These are phyloP conservation scores for Coniochaeta sp. DNA, from an alignment of 2,329 filamentous ascomycete species.

Conservation along the genomic window DNA sequence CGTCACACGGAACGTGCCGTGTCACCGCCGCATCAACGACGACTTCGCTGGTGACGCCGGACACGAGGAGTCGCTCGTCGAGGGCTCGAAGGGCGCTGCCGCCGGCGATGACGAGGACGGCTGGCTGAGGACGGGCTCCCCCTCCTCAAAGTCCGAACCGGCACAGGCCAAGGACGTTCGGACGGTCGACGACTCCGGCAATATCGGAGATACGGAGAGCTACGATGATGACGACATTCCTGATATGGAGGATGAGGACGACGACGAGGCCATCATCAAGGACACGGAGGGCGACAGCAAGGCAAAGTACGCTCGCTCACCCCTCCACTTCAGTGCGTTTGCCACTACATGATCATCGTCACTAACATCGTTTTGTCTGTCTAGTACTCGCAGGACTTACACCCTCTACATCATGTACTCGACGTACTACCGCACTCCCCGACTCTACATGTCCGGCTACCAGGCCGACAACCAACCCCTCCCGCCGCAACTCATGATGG, in stretches of 20 bases:
- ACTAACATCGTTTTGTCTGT: neutral
- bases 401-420: constrained; percentile 98
- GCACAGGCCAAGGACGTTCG: constrained; percentile 73
- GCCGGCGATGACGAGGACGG: constrained; percentile 68
- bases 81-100: constrained; percentile 24
- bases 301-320: neutral
- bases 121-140: constrained; percentile 82
- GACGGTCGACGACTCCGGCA: constrained; percentile 83
- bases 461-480: constrained; percentile 57
- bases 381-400: constrained; percentile 81
- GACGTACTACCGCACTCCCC: constrained; percentile 91
- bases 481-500: constrained; percentile 27
- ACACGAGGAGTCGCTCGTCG: constrained; percentile 77
- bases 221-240: constrained; percentile 79
- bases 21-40: constrained; percentile 82
- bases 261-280: constrained; percentile 91
- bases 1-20: constrained; percentile 89
- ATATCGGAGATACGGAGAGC: constrained; percentile 66
- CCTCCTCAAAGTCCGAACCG: constrained; percentile 67
- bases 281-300: constrained; percentile 49
- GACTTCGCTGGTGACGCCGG: constrained; percentile 87
- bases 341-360: neutral
- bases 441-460: constrained; percentile 92
- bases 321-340: too few relatives aligned
- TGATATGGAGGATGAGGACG: constrained; percentile 97